Base-by-base conservation (phyloP, 176 grass and related monocot species). In the Zoysia pacifica region DNA sequence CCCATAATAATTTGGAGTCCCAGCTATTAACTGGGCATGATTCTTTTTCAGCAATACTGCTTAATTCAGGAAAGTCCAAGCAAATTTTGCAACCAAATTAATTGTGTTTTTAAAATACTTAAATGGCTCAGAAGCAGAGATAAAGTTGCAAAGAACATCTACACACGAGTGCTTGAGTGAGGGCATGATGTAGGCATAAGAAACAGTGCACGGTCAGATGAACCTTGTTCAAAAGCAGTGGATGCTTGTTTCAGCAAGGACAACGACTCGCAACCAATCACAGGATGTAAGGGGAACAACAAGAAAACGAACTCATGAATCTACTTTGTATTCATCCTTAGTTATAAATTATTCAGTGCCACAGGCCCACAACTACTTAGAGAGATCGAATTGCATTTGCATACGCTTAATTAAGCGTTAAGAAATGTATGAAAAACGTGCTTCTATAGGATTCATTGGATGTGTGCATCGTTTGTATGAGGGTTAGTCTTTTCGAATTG, bases 261-360 rank as follows among this genome's bases (percentile, higher is more conserved):
- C 0, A 74, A 40, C 38, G 79, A 86, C 54, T 63, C 55, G 48
- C 62, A 74, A 77, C 79, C 79, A 86, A 86, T 82, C 72, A 43
- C 61, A 41, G 20, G 7, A 79, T 40, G 74, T 63, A 69, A 54
- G 12, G 19, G 62, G 79, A 73, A 69, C 82, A 11, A 82, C 79
- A 89, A 78, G 87, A 78, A 89, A 86, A 82, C 73, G 68, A 85
- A 81, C 46, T 55, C 62, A 72, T 61, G 53, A 82, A 86, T 85
- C 52, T 82, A 78, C 83, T 89, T 85, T 67, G 37, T 67, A 82
- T 73, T 76, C 83, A 45, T 73, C 73, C 46, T 73, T 73, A 73
- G 56, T 53, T 35, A 56, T 67, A 46, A 20, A 68, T 41, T 81
- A 85, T 52, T 53, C 36, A 37, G 42, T 78, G 44, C 46, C 28